Conservation (phyloP, 2,329 filamentous ascomycete genomes). For the Fusarium nurragi region DNA sequence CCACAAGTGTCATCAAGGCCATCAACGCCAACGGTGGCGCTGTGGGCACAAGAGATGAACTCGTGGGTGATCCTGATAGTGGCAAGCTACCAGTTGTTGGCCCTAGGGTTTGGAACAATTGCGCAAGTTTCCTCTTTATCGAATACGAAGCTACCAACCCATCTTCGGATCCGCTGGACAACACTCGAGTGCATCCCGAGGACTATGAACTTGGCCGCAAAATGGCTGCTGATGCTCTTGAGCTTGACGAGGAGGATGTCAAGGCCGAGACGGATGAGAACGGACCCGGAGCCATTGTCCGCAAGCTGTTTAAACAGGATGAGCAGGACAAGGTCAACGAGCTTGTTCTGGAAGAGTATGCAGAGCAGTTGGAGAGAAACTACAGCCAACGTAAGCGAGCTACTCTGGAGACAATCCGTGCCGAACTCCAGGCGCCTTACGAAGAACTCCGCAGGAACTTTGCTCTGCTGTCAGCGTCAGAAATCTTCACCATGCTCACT, state of each 20-base stretch:
- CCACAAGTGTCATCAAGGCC: constrained; percentile 76
- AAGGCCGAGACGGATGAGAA: constrained; percentile 93
- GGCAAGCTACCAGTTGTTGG: constrained; percentile 83
- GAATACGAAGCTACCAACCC: constrained; percentile 85
- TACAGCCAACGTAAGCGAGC: constrained; percentile 95
- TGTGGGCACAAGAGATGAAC: constrained; percentile 83
- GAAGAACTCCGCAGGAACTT: constrained; percentile 92
- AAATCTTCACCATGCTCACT: constrained; percentile 96
- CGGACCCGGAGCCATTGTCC: constrained; percentile 87
- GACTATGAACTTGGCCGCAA: constrained; percentile 98
- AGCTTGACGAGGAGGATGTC: constrained; percentile 97
- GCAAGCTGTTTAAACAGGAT: constrained; percentile 93
- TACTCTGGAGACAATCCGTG: constrained; percentile 94
- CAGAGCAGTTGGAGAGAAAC: constrained; percentile 91
- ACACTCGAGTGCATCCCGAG: constrained; percentile 96
- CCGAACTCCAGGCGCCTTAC: constrained; percentile 90
- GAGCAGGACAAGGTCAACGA: constrained; percentile 96
- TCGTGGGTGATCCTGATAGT: constrained; percentile 87
- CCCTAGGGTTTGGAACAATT: constrained; percentile 94
- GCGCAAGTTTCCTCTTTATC: constrained; percentile 93
- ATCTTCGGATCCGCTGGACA: constrained; percentile 90
- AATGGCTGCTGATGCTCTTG: constrained; percentile 96
- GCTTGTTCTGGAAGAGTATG: constrained; percentile 94
- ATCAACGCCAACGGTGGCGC: constrained; percentile 91
- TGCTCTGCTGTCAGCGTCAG: constrained; percentile 72